phyloP scores from a whole-genome alignment of 2,329 filamentous ascomycete species.

The Alternaria sp. region DNA sequence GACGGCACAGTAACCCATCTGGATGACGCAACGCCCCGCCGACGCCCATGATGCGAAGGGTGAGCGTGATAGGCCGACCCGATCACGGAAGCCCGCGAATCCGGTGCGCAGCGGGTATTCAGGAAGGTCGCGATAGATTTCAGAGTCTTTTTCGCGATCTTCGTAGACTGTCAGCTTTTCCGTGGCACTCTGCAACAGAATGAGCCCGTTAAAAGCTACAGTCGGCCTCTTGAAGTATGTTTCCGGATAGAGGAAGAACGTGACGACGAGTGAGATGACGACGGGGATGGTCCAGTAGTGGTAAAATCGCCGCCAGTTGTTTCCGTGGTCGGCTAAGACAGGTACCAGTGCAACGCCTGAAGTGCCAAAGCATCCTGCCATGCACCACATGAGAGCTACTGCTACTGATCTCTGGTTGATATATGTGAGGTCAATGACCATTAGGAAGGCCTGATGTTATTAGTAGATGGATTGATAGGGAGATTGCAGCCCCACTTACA shows the following conservation, averaged over 20 bases:
- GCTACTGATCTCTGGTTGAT: slow-evolving; percentile 47
- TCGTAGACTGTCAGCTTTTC: slow-evolving; percentile 50
- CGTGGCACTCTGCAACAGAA: slow-evolving; percentile 47
- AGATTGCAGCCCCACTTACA: slow-evolving; percentile 21
- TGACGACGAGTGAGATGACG: slow-evolving; percentile 31
- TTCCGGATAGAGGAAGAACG: slow-evolving; percentile 45
- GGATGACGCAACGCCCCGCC: slow-evolving; percentile 29
- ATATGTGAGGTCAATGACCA: slow-evolving; percentile 50
- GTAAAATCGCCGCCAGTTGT: slow-evolving; percentile 46
- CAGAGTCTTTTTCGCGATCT: slow-evolving; percentile 36
- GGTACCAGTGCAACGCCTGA: slow-evolving; percentile 34
- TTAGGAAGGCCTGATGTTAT: slow-evolving; percentile 38
- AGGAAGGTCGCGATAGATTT: slow-evolving; percentile 34
- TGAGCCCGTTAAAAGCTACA: slow-evolving; percentile 51
- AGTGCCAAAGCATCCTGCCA: slow-evolving; percentile 33
- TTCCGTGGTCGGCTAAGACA: slow-evolving; percentile 28
- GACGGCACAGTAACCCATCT: slow-evolving; percentile 35
- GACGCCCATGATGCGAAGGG: slow-evolving; percentile 35
- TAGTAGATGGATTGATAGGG: neutral
- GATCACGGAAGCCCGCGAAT: slow-evolving; percentile 16
- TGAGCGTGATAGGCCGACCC: slow-evolving; percentile 27
- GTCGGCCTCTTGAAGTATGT: slow-evolving; percentile 52
- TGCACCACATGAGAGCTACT: slow-evolving; percentile 46
- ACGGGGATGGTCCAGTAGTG: slow-evolving; percentile 36
- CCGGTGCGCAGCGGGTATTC: slow-evolving; percentile 16